phyloP scores from a whole-genome alignment of 805 yeast genomes.

The Hanseniaspora taiwanica region DNA sequence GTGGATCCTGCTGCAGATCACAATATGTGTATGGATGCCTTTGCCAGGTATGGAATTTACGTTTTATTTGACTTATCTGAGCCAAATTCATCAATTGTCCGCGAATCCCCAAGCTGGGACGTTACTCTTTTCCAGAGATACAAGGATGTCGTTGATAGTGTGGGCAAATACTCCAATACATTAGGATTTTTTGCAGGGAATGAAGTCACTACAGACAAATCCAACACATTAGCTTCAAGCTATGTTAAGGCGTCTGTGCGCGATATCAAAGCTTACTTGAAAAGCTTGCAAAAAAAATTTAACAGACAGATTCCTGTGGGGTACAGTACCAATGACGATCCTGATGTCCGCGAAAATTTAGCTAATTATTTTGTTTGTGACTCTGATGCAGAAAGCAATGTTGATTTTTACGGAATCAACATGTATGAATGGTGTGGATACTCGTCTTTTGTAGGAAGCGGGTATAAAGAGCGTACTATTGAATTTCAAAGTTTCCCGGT shows the following conservation, averaged over 20 bases:
- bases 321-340: constrained; percentile 83
- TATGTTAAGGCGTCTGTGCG: constrained; percentile 94
- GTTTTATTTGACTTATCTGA: constrained; percentile 83
- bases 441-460: constrained; percentile 49
- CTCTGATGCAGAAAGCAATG: constrained; percentile 27
- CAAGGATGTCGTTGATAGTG: constrained; percentile 66
- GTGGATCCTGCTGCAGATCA: constrained; percentile 62
- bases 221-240: constrained; percentile 83
- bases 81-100: constrained; percentile 64
- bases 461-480: constrained; percentile 49
- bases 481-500: constrained; percentile 52
- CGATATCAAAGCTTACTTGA: constrained; percentile 70
- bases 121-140: constrained; percentile 60
- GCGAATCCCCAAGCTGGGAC: constrained; percentile 72
- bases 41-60: constrained; percentile 79
- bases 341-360: constrained; percentile 59
- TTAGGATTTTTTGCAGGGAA: constrained; percentile 96
- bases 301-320: constrained; percentile 87
- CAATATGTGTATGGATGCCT: constrained; percentile 60
- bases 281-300: constrained; percentile 25
- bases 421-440: constrained; percentile 84
- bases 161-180: constrained; percentile 65
- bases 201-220: constrained; percentile 77
- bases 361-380: constrained; percentile 88
- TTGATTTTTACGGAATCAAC: constrained; percentile 73